Evolutionary conservation across 257 asterid genomes (phyloP), one percentile per base, ranked within the genome.

Genomic region (Henckelia pumila): DNA sequence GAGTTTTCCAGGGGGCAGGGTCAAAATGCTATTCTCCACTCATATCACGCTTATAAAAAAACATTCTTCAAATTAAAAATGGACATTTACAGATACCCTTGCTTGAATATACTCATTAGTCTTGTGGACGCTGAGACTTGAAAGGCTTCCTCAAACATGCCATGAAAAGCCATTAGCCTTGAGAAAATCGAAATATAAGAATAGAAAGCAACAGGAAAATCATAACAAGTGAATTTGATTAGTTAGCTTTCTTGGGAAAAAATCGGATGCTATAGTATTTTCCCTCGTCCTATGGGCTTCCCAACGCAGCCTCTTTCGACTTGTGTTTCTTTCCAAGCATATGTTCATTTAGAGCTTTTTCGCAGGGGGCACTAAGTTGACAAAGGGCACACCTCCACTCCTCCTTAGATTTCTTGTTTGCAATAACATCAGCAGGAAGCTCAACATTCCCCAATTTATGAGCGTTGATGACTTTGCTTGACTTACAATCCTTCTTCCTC

Each of bases 401-500:
- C n/a, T n/a, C 75, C 50, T 69, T 80, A 10, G n/a, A 33, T 69
- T 58, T 66, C 56, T 30, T 77, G 71, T 67, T 64, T 22, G 35
- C 11, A 47, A 50, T 53, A 29, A 6, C 33, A 55, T 14, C 7
- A 13, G 72, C 29, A 1, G 47, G 47, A 29, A 56, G 28, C 60
- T 64, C 63, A n/a, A n/a, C n/a, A n/a, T 78, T 89, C 62, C 95
- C 95, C 7, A 17, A 61, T 35, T n/a, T 52, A 61, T 89, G 95
- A 23, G 14, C 53, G 19, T 77, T 71, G 81, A 81, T 63, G 19
- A 50, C 78, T 9, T 56, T 66, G 33, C 8, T 28, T 28, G 73
- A 77, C 40, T 1, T 72, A 25, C 0, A 59, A 5, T 2, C 16
- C 23, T 52, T 71, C 75, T 73, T 77, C 66, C 59, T 66, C 6